A percentile compares a stretch with the other conserved stretches of the same genome.
phyloP scores from a whole-genome alignment of 2,329 filamentous ascomycete genomes.

The Curvularia eragrostidis region DNA sequence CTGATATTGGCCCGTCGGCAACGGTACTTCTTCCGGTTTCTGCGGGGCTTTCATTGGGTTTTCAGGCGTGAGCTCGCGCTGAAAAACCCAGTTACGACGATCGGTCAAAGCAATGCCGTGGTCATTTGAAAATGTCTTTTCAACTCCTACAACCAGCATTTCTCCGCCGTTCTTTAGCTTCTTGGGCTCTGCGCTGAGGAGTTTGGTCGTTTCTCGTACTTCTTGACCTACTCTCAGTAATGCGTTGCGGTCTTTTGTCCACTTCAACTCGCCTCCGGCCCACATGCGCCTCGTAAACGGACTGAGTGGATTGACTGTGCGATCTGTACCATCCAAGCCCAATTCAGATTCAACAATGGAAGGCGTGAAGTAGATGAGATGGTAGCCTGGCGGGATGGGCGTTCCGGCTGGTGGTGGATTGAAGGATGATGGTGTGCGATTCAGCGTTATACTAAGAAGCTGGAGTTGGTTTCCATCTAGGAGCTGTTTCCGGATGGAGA shows the following conservation, averaged over 20 bases:
- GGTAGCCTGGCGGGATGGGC: slow-evolving; percentile 71
- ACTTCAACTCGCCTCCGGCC: slow-evolving; percentile 81
- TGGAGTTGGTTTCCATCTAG: slow-evolving; percentile 45
- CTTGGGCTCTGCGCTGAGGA: slow-evolving; percentile 55
- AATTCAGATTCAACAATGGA: slow-evolving; percentile 68
- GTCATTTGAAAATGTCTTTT: slow-evolving; percentile 57
- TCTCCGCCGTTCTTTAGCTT: slow-evolving; percentile 59
- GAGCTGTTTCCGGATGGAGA: slow-evolving; percentile 41
- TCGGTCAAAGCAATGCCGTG: slow-evolving; percentile 48
- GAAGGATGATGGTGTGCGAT: slow-evolving; percentile 32
- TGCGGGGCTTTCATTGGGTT: slow-evolving; percentile 47
- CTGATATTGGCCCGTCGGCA: slow-evolving; percentile 26
- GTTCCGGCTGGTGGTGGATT: slow-evolving; percentile 33
- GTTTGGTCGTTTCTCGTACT: slow-evolving; percentile 54
- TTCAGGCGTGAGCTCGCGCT: slow-evolving; percentile 51
- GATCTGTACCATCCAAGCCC: slow-evolving; percentile 83
- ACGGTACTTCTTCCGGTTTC: slow-evolving; percentile 25
- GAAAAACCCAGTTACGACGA: slow-evolving; percentile 47
- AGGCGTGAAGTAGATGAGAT: slow-evolving; percentile 88
- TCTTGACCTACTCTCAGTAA: slow-evolving; percentile 40
- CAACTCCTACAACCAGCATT: slow-evolving; percentile 66
- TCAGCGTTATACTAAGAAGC: slow-evolving; percentile 39
- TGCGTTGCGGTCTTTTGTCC: slow-evolving; percentile 46
- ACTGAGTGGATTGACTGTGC: slow-evolving; percentile 73
- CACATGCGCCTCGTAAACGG: slow-evolving; percentile 82